Evolutionary conservation across 2,329 filamentous ascomycete species (phyloP), one percentile per base, ranked within the genome.

Genomic region (Chrysosporium queenslandicum): DNA sequence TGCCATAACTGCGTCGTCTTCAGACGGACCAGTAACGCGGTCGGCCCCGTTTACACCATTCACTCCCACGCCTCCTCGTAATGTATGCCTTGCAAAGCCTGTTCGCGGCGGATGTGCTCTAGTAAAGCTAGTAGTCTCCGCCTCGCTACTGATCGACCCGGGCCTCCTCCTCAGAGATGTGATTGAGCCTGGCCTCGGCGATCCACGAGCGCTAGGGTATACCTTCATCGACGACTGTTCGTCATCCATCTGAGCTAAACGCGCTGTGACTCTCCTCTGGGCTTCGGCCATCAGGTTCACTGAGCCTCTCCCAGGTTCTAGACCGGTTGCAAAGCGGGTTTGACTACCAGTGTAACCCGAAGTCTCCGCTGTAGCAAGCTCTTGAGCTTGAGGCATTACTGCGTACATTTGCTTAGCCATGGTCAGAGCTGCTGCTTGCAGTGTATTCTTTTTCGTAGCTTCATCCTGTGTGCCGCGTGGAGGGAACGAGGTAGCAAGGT

Each of bases 331-430:
- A 7, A 18, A 8, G 9, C 42, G 57, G 23, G 54, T 56, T 18
- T 48, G 53, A 21, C 56, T 50, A 21, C 34, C 40, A n/a, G 53
- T 23, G 36, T 52, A 55, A 8, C 53, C 56, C 23, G 56, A 58
- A 4, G 71, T 70, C 57, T 75, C 71, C 11, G 81, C 77, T 2
- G 77, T 47, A 73, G 55, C 46, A 9, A 46, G 34, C 21, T 52
- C 49, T 49, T 76, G 77, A 55, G 77, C 79, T 56, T 87, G 80
- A 59, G 88, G 83, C 30, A 80, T 74, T 1, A 55, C 18, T 11
- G 73, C 78, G 62, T 87, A 94, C 80, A 94, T 89, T 60, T 83
- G 79, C 68, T 84, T 84, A 4, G 88, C 87, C 86, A 94, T 91
- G 12, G 84, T 85, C 2, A 94, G 74, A 4, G 89, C 87, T 12